Conservation (phyloP, 2,329 filamentous ascomycete genomes). For the Leptoxyphium fumago region DNA sequence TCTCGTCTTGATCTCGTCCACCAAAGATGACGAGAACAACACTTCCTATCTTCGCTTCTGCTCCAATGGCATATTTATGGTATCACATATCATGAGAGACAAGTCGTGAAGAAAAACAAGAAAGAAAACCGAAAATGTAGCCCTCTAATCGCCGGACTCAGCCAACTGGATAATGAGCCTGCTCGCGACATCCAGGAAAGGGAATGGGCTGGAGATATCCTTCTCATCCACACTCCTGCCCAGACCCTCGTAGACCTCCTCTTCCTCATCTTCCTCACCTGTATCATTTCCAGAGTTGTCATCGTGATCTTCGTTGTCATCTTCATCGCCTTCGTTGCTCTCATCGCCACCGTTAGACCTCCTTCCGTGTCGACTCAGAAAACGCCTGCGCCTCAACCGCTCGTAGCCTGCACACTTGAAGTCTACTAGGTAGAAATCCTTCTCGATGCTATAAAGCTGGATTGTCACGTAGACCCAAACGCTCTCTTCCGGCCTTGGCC, state of each 20-base stretch:
- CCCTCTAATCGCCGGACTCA: constrained; percentile 46
- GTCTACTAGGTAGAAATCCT: constrained; percentile 85
- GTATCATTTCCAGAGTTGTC: constrained; percentile 14
- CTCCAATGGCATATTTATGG: too few species aligned
- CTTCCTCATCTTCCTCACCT: constrained; percentile 17
- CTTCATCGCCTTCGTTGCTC: constrained; percentile 10
- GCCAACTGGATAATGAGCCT: constrained; percentile 86
- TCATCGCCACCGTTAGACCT: constrained; percentile 6
- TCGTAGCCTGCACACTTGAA: constrained; percentile 99
- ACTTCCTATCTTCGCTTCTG: too few species aligned
- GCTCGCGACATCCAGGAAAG: constrained; percentile 86
- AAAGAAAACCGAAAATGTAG: background rate
- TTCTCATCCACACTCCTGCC: constrained; percentile 61
- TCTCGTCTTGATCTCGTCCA: too few species aligned
- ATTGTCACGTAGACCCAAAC: constrained; percentile 94
- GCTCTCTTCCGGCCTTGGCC: constrained; percentile 42
- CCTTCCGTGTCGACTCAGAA: constrained; percentile 24
- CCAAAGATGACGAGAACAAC: too few species aligned
- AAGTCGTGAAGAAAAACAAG: too few species aligned
- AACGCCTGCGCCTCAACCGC: constrained; percentile 38
- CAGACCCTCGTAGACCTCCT: constrained; percentile 28
- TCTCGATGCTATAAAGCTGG: constrained; percentile 88
- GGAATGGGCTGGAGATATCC: constrained; percentile 87
- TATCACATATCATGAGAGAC: too few species aligned
- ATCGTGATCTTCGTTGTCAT: constrained; percentile 12